Evolutionary conservation across 257 asterid species (phyloP), one percentile per base, ranked within the genome.

Genomic region (Cynanchum wilfordii): DNA sequence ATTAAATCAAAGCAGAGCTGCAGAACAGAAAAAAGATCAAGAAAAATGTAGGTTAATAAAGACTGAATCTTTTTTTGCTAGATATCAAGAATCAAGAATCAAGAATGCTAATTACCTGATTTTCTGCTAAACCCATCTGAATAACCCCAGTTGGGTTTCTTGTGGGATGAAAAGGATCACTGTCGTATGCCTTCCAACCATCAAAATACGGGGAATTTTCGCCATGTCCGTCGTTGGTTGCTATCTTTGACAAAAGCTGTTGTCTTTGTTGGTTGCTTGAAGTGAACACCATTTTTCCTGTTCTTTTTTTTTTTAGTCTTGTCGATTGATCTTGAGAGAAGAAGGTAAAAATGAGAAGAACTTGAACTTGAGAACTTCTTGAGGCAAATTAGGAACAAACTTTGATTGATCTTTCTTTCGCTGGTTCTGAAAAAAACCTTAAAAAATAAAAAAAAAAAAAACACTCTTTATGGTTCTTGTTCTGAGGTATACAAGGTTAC

Each of bases 131-230:
- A 2, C 84, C 83, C 83, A 79, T 79, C 51, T 79, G 84, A 51
- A 77, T 73, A 29, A 76, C 81, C 4, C 84, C 81, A 54, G 42
- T 52, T 8, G 66, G 78, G 49, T 78, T 81, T 7, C 27, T n/a
- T 4, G 19, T 63, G 13, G 80, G 49, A 50, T 77, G 79, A 68
- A 70, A 83, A 58, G 86, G 86, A 51, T 83, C 71, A 64, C 52
- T 77, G 17, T 80, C 86, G 44, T 83, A 83, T n/a, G 82, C 86
- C 58, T 83, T 83, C 86, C 86, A 83, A 27, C 86, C 86, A 47
- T 83, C 86, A 68, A 83, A 83, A 47, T 83, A 83, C 1, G 82
- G 76, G 10, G 84, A 79, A 47, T 74, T 77, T 72, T 83, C 86
- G 1, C 86, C 86, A 74, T 83, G 86, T 1, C 86, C 82, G 73